Conservation (phyloP, 768 basidiomycete species). For the Pleurotus sapidus region DNA sequence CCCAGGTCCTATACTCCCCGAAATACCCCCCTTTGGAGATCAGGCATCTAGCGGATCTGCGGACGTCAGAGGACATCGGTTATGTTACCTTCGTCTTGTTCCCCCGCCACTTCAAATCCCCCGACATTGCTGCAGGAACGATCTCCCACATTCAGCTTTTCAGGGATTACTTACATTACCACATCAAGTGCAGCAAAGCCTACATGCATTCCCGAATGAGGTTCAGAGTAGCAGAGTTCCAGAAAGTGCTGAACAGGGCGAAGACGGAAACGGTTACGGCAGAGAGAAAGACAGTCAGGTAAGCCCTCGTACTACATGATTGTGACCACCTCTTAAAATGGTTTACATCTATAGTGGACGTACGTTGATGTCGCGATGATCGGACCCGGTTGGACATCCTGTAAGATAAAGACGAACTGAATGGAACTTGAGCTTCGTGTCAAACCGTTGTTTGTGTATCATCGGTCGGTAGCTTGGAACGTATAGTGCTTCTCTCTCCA, state of each 20-base stretch:
- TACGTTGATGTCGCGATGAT: constrained; percentile 52
- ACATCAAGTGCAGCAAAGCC: constrained; percentile 98
- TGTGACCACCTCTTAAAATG: background rate
- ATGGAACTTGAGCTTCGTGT: background rate
- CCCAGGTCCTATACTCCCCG: constrained; percentile 93
- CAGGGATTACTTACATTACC: constrained; percentile 99
- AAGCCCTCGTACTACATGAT: constrained; percentile 22
- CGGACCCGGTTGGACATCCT: background rate
- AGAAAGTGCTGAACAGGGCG: constrained; percentile 92
- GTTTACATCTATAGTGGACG: constrained; percentile 41
- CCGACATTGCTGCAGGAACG: constrained; percentile 63
- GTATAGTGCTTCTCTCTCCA: no score
- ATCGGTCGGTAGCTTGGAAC: no score
- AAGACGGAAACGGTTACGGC: constrained; percentile 84
- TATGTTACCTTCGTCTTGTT: constrained; percentile 98
- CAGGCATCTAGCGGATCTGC: constrained; percentile 77
- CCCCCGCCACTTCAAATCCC: constrained; percentile 89
- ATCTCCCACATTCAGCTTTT: constrained; percentile 96
- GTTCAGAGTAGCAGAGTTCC: constrained; percentile 90
- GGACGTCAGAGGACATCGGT: constrained; percentile 83
- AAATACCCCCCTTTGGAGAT: constrained; percentile 98
- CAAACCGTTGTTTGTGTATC: no score
- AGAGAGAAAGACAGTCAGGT: constrained; percentile 93
- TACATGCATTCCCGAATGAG: constrained; percentile 99
- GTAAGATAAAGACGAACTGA: background rate